A percentile compares a stretch with the other conserved stretches of the same genome.
These are phyloP conservation scores for Neonectria ditissima DNA, from an alignment of 2,329 filamentous ascomycete genomes.

Conservation along the genomic window DNA sequence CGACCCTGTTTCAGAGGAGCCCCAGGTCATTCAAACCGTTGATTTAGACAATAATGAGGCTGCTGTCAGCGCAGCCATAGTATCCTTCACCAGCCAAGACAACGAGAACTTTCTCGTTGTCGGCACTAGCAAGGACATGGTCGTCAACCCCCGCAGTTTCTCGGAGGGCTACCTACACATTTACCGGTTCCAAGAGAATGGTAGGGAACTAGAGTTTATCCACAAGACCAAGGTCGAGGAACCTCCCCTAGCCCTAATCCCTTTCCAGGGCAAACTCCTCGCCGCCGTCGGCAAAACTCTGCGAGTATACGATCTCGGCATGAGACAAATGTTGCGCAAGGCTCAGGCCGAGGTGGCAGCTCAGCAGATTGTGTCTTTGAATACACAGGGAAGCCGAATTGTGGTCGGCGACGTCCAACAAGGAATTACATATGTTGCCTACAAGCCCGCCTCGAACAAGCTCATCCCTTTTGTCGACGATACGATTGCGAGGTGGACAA, in stretches of 20 bases:
- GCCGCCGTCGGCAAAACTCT: constrained; percentile 87
- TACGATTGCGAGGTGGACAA: constrained; percentile 89
- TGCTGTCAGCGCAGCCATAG: constrained; percentile 85
- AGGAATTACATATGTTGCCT: constrained; percentile 90
- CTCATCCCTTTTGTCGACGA: constrained; percentile 96
- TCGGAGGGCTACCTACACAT: constrained; percentile 89
- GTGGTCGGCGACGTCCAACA: constrained; percentile 94
- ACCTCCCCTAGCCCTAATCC: constrained; percentile 88
- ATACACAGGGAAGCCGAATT: constrained; percentile 91
- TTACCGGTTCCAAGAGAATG: constrained; percentile 88
- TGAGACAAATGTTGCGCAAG: constrained; percentile 93
- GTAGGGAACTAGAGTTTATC: constrained; percentile 90
- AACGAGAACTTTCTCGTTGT: constrained; percentile 93
- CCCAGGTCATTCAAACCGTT: constrained; percentile 77
- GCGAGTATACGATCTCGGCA: constrained; percentile 91
- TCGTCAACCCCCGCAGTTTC: constrained; percentile 80
- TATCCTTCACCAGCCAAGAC: constrained; percentile 89
- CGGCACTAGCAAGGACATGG: constrained; percentile 92
- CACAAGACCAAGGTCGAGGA: constrained; percentile 95
- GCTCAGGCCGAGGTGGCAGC: constrained; percentile 83
- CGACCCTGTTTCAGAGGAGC: constrained; percentile 82
- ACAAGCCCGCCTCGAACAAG: constrained; percentile 91
- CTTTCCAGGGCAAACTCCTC: constrained; percentile 90
- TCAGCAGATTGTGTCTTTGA: constrained; percentile 87
- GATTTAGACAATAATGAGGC: constrained; percentile 92